A percentile compares a stretch with the other conserved stretches of the same genome.
Evolutionary conservation across 805 yeast species (phyloP).

Genomic region (Saccharomycopsis sp.): DNA sequence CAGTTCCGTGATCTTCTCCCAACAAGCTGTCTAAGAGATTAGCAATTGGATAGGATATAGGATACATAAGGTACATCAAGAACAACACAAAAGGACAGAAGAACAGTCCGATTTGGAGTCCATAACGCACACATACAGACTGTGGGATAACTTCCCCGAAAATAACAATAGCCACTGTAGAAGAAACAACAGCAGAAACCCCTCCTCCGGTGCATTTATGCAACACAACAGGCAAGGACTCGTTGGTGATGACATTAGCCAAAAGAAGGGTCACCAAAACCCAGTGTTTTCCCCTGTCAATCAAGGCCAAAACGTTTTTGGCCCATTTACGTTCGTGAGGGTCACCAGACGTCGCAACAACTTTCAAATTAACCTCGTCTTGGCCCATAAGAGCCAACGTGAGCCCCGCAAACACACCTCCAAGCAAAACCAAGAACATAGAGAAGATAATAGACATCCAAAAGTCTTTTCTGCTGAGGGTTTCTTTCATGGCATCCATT

Average conservation of each 20-base stretch:
- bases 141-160: conserved; percentile 98
- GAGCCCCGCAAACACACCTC: conserved; percentile 89
- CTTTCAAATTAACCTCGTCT: conserved; percentile 91
- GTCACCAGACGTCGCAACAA: conserved; percentile 83
- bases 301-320: conserved; percentile 58
- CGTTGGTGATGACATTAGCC: conserved; percentile 88
- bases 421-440: conserved; percentile 56
- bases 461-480: conserved; percentile 27
- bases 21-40: conserved; percentile 67
- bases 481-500: background rate
- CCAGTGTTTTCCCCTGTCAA: conserved; percentile 91
- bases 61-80: conserved; percentile 86
- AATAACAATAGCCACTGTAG: conserved; percentile 88
- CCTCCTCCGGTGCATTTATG: conserved; percentile 96
- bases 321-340: conserved; percentile 61
- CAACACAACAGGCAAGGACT: conserved; percentile 86
- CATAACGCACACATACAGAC: conserved; percentile 86
- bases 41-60: conserved; percentile 89
- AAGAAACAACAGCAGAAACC: conserved; percentile 88
- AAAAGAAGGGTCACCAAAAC: conserved; percentile 81
- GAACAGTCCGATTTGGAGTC: conserved; percentile 82
- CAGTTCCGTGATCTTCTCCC: conserved; percentile 95
- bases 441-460: conserved; percentile 49
- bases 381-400: conserved; percentile 98
- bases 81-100: conserved; percentile 81